Conservation (phyloP, 2,329 filamentous ascomycete species). For the Colletotrichum sp. region DNA sequence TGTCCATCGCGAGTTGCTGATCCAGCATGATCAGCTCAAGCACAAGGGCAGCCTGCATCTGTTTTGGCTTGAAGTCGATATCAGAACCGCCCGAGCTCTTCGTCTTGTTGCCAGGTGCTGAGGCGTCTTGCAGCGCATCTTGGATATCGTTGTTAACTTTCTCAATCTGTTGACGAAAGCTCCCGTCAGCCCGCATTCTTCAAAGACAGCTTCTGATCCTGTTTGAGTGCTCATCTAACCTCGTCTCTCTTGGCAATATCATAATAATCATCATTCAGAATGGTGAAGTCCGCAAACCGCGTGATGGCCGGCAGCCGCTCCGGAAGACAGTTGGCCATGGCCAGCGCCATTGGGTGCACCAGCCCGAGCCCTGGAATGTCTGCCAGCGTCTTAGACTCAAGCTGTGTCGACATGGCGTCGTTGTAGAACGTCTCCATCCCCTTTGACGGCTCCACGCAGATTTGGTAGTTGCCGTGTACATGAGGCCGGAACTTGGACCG, state of each 20-base stretch:
- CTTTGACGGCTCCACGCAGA: background rate
- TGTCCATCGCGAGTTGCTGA: background rate
- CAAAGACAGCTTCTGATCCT: background rate
- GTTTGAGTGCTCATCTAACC: background rate
- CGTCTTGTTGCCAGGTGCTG: background rate
- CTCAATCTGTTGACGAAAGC: background rate
- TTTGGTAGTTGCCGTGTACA: background rate
- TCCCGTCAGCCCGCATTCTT: rapidly evolving
- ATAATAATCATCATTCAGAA: background rate
- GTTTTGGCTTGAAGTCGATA: background rate
- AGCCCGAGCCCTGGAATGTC: background rate
- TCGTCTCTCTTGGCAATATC: background rate
- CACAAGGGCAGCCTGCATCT: background rate
- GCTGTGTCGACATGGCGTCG: background rate
- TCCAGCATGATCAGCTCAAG: background rate
- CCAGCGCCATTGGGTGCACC: background rate
- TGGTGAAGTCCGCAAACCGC: background rate
- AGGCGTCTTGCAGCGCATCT: background rate
- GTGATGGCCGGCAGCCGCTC: background rate
- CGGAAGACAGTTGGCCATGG: background rate
- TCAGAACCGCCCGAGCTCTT: background rate
- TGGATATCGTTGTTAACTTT: background rate
- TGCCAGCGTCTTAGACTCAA: background rate
- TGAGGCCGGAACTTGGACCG: background rate
- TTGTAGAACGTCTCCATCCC: background rate